Conservation (phyloP, 2,329 filamentous ascomycete species). For the Xylariomycetidae sp. region DNA sequence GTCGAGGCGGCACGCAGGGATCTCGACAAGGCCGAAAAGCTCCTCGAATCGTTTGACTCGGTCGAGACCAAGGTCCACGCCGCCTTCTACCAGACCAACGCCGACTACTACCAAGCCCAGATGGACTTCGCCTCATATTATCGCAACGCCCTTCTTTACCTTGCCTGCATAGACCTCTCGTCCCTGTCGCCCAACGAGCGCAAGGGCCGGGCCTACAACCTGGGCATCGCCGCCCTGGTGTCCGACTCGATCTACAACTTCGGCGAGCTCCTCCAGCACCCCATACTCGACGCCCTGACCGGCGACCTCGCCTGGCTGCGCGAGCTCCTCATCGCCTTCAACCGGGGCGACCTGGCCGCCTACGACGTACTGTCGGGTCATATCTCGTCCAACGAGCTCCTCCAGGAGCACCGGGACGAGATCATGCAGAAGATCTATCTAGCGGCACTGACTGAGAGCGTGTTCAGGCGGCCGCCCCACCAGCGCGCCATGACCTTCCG, state of each 20-base stretch:
- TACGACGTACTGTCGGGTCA: slow-evolving; percentile 81
- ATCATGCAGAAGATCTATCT: slow-evolving; percentile 97
- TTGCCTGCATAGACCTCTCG: slow-evolving; percentile 86
- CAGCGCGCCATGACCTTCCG: slow-evolving; percentile 91
- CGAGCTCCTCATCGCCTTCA: slow-evolving; percentile 95
- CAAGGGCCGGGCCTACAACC: slow-evolving; percentile 80
- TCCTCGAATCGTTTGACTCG: slow-evolving; percentile 87
- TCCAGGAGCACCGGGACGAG: slow-evolving; percentile 75
- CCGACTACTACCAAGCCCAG: slow-evolving; percentile 91
- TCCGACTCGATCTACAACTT: slow-evolving; percentile 99
- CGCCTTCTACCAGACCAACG: slow-evolving; percentile 91
- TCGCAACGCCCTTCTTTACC: slow-evolving; percentile 93
- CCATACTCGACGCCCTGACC: slow-evolving; percentile 83
- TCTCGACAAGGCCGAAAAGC: slow-evolving; percentile 79
- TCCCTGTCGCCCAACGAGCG: slow-evolving; percentile 71
- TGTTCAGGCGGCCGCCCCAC: slow-evolving; percentile 93
- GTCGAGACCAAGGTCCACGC: slow-evolving; percentile 95
- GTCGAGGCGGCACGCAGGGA: slow-evolving; percentile 80
- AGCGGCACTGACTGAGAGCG: slow-evolving; percentile 89
- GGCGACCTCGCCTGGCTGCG: slow-evolving; percentile 82
- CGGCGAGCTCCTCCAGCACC: slow-evolving; percentile 95
- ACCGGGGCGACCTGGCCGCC: slow-evolving; percentile 83
- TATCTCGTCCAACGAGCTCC: slow-evolving; percentile 73
- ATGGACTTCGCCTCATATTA: slow-evolving; percentile 95
- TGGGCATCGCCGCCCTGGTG: slow-evolving; percentile 86